Conservation (phyloP, 345 rosid species). For the Cardiospermum halicacabum region DNA sequence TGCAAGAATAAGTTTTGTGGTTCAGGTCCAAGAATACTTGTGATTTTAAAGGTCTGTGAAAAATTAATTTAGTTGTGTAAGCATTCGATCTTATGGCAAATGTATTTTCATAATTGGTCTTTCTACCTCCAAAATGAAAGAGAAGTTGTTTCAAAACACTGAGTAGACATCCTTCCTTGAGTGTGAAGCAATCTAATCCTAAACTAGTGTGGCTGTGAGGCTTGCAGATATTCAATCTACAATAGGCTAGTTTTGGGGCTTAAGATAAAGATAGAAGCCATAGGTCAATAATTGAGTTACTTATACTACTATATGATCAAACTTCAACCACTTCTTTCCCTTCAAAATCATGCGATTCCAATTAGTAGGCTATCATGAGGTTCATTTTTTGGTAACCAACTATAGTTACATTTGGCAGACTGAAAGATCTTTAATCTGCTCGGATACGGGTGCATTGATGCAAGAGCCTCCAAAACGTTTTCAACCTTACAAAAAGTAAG, state of each 20-base stretch:
- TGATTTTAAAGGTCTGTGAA: not conserved
- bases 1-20: not conserved
- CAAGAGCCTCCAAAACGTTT: slow-evolving; percentile 55
- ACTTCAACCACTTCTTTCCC: not conserved
- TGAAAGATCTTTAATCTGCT: slow-evolving; percentile 85
- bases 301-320: not conserved
- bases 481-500: slow-evolving; percentile 69
- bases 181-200: not conserved
- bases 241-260: not conserved
- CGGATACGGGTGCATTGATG: slow-evolving; percentile 89
- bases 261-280: not conserved
- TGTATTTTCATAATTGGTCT: not conserved
- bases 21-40: not conserved
- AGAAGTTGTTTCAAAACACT: not conserved
- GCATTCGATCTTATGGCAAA: not conserved
- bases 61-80: not conserved
- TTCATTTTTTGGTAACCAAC: not conserved
- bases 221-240: not conserved
- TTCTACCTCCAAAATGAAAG: not conserved
- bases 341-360: not conserved
- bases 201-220: not conserved
- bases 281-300: not conserved
- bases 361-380: not conserved
- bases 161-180: not conserved
- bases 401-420: slow-evolving; percentile 39